Conservation (phyloP, 208 protist genomes). For the Wallacemonas sp. region DNA sequence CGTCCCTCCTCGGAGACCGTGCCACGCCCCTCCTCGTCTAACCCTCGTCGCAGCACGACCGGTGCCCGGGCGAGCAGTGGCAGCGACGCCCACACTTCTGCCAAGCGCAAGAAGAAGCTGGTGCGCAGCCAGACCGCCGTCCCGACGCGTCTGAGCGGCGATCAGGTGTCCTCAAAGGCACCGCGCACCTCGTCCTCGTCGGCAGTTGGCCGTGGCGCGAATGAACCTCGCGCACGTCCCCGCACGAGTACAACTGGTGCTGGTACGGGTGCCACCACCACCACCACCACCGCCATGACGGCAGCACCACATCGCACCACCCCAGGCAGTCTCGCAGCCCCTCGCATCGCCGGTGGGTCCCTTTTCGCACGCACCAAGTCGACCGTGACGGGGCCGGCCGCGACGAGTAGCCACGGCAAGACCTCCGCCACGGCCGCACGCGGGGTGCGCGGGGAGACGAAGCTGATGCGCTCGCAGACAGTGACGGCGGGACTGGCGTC, state of each 20-base stretch:
- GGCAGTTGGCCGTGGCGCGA: too few species aligned
- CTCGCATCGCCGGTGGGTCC: neutral
- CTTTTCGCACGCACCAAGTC: slow-evolving; percentile 22
- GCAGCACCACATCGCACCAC: slow-evolving; percentile 7
- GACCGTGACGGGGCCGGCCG: neutral
- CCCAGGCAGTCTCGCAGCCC: neutral
- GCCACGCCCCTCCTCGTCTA: neutral
- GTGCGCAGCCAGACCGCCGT: slow-evolving; percentile 36
- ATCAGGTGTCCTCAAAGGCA: too few species aligned
- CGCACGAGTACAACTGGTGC: too few species aligned
- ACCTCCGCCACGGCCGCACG: neutral
- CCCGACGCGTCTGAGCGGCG: neutral
- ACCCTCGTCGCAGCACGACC: neutral
- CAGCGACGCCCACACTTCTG: neutral
- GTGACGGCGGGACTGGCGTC: neutral
- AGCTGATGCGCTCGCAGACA: slow-evolving; percentile 4
- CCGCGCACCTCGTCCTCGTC: too few species aligned
- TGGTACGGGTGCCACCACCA: slow-evolving; percentile 1
- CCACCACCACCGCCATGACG: too few species aligned
- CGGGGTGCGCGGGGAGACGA: neutral
- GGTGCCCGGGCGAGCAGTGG: neutral
- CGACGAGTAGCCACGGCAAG: neutral
- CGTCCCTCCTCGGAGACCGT: neutral
- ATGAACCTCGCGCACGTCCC: too few species aligned
- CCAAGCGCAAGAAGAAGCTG: slow-evolving; percentile 9